Percentiles rank a stretch among this genome's conserved stretches.
Conservation (phyloP, 306 rosid species). For the Alnus glutinosa region DNA sequence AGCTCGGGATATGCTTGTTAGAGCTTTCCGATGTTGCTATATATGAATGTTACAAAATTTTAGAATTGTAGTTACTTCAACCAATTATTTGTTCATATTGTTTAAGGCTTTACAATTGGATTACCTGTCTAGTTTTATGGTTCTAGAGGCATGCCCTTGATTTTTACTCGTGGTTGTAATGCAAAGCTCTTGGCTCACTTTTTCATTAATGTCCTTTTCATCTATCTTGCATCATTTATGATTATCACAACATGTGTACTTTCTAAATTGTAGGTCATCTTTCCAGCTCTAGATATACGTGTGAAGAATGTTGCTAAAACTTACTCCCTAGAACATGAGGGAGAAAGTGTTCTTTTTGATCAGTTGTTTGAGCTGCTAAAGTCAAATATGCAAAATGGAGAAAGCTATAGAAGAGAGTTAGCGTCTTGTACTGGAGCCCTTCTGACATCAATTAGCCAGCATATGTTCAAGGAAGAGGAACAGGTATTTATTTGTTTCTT, state of each 20-base stretch:
- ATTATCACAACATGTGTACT: background rate
- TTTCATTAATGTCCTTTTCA: background rate
- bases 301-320: constrained; percentile 40
- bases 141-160: background rate
- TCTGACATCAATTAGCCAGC: constrained; percentile 35
- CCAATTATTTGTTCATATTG: background rate
- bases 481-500: constrained; percentile 13
- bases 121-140: background rate
- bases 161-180: background rate
- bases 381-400: constrained; percentile 27
- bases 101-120: background rate
- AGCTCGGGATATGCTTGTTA: background rate
- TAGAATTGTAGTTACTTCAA: background rate
- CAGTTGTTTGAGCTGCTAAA: constrained; percentile 32
- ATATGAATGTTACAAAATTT: background rate
- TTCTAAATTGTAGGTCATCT: constrained; percentile 31
- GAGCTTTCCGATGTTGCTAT: background rate
- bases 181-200: background rate
- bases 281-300: constrained; percentile 34
- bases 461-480: constrained; percentile 40
- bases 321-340: constrained; percentile 37
- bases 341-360: constrained; percentile 35
- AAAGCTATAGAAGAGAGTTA: constrained; percentile 29
- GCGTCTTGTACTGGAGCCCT: constrained; percentile 39
- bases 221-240: background rate